These are phyloP conservation scores for Croton laevigatus DNA, from an alignment of 441 rosid genomes.

Conservation along the genomic window DNA sequence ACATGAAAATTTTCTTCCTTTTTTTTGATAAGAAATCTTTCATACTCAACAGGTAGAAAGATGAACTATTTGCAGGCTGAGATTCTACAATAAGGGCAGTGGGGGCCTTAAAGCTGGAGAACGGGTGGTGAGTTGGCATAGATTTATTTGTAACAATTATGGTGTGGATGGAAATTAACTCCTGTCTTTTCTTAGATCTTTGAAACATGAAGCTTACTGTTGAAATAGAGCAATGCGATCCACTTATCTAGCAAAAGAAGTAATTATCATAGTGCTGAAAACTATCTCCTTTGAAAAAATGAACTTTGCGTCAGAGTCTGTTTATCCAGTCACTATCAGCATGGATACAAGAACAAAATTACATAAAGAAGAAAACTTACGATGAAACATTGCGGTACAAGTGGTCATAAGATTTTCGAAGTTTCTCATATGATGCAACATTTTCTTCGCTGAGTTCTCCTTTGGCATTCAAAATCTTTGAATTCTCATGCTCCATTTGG, in stretches of 20 bases:
- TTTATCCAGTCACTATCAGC: slow-evolving; percentile 5
- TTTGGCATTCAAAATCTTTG: slow-evolving; percentile 88
- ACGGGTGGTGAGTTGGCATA: background rate
- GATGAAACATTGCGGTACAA: slow-evolving; percentile 87
- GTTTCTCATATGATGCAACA: slow-evolving; percentile 85
- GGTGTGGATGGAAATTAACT: background rate
- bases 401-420: slow-evolving; percentile 92
- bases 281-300: too few species aligned
- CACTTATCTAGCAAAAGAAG: background rate
- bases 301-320: too few species aligned
- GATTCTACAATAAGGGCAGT: background rate
- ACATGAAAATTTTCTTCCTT: background rate
- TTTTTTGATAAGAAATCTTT: background rate
- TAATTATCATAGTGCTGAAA: too few species aligned
- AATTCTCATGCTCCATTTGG: slow-evolving; percentile 98
- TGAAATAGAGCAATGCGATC: background rate
- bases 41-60: background rate
- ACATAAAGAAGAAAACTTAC: slow-evolving; percentile 59
- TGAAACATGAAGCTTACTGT: background rate
- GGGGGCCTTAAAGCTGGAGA: background rate
- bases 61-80: background rate
- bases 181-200: background rate
- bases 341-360: slow-evolving; percentile 23
- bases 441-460: slow-evolving; percentile 98
- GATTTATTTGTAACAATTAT: background rate